These are phyloP conservation scores for Entonaema liquescens DNA, from an alignment of 495 filamentous ascomycete species.

Conservation along the genomic window DNA sequence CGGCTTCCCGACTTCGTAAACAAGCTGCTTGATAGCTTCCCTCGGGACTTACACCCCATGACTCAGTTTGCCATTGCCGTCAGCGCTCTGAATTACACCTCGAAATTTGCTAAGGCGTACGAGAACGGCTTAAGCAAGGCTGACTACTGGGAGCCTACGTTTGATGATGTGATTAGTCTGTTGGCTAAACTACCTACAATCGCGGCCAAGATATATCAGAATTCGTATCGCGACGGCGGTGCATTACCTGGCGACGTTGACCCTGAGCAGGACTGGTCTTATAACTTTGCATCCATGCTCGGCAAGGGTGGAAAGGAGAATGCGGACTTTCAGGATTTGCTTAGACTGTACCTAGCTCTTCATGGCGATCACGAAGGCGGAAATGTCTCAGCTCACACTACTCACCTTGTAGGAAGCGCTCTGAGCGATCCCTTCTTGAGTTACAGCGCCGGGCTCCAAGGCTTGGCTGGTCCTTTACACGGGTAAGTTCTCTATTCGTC, in stretches of 20 bases:
- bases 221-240: slow-evolving; percentile 79
- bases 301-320: slow-evolving; percentile 87
- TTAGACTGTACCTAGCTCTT: slow-evolving; percentile 91
- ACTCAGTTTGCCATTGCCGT: slow-evolving; percentile 96
- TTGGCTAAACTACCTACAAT: slow-evolving; percentile 97
- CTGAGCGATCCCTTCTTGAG: slow-evolving; percentile 94
- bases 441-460: slow-evolving; percentile 95
- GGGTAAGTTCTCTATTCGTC: slow-evolving; percentile 59
- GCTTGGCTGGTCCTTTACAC: slow-evolving; percentile 93
- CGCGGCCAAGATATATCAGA: slow-evolving; percentile 96
- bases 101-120: slow-evolving; percentile 91
- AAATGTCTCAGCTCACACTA: slow-evolving; percentile 97
- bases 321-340: slow-evolving; percentile 93
- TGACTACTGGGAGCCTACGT: slow-evolving; percentile 98
- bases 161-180: slow-evolving; percentile 92
- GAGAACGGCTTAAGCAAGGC: slow-evolving; percentile 89
- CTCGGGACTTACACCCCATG: slow-evolving; percentile 92
- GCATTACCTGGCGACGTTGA: slow-evolving; percentile 81
- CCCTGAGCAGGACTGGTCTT: slow-evolving; percentile 89
- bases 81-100: slow-evolving; percentile 90
- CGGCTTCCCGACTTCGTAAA: slow-evolving; percentile 83
- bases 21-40: slow-evolving; percentile 90
- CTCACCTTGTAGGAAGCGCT: slow-evolving; percentile 95
- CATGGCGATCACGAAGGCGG: slow-evolving; percentile 99
- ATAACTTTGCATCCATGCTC: slow-evolving; percentile 97